Evolutionary conservation across 768 basidiomycete genomes (phyloP), one percentile per base, ranked within the genome.

Genomic region (Peribolospora kevripleyi): DNA sequence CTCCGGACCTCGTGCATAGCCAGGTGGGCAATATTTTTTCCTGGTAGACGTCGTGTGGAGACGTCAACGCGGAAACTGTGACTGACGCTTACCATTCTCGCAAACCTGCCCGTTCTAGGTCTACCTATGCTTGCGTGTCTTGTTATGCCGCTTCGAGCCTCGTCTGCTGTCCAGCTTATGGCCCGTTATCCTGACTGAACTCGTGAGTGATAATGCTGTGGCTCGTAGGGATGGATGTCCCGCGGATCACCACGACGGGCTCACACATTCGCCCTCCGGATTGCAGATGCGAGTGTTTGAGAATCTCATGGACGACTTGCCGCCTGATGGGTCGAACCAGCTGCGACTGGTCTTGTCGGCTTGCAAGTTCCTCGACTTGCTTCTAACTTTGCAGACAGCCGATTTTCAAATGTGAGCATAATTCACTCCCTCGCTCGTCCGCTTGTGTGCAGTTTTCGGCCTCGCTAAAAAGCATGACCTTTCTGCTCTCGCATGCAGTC

Each of bases 161-260:
- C 85, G 90, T 63, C 93, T 91, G 63, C 65, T 98, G 63, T 81
- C 82, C 7, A 90, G 87, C 61, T 85, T 97, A 68, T 97, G 93
- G 91, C 91, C 93, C 0, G 83, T 91, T 47, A 74, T 98, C 47
- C 65, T 97, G 59, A 85, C 88, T 1, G 93, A 98, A 69, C 70
- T 98, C 63, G 86, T 85, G 62, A 56, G 76, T 64, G 7, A 36
- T 5, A 25, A 25, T 25, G 25, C 25, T 1, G 25, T 25, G 25
- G 25, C 25, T 25, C 25, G 25, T 25, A 25, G 25, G 25, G 25
- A 25, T 25, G 25, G 25, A 25, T 25, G 25, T 25, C 1, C 25
- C 25, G 25, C 25, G 25, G 25, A 25, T 25, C 25, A 25, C 25
- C 1, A 25, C 25, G 25, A 25, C 25, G 25, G 25, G 25, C 25